Base-by-base conservation (phyloP, 345 rosid genomes). In the Aquilaria sinensis region DNA sequence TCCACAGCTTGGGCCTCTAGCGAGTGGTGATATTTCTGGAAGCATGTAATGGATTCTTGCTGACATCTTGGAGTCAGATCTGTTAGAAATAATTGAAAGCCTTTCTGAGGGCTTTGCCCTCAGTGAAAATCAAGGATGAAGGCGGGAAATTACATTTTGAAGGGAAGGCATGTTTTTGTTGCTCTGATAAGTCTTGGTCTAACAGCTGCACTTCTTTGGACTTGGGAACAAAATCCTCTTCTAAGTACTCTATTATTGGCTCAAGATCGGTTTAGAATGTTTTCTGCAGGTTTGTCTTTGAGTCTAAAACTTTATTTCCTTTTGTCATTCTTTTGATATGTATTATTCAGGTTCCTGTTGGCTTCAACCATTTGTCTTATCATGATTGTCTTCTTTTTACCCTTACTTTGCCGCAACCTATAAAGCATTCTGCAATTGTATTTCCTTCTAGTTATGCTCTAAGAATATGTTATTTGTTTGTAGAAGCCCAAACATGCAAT, bases 221-320 rank as follows among this genome's bases (percentile, higher is more conserved):
- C 64, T 8, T 69, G 77, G 77, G 80, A 80, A 67, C 76, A 69
- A 49, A 85, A 85, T 76, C 83, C 78, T 45, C 69, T 76, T 30
- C 45, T 70, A 43, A 60, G 72, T 37, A 70, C 80, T 5, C 47
- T 78, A 34, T 64, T 9, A 14, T 71, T 68, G 8, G 74, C 75
- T 13, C 79, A 62, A 56, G 72, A 81, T 51, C 78, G 65, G 67
- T 71, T 79, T 51, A 61, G 53, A 34, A 48, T 69, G 47, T 71
- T 62, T 29, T 77, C 83, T 58, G 74, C 90, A 76, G 90, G 90
- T 85, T 64, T 43, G 71, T 69, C 67, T 69, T 16, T 16, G 23
- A 16, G 23, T 16, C 23, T 16, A 16, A 16, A 16, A 16, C 23
- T 16, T 16, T 16, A 0, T 16, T 16, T 16, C 23, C 23, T 16